Conservation (phyloP, 176 grass and related monocot species). For the Zea mays region Zm-B73-REFERENCE-NAM-5.0 NC_050105.1:52130001-52130500, state of each 20-base stretch:
- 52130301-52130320: slow-evolving; percentile 47
- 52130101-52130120: not conserved
- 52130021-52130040: slow-evolving; percentile 25
- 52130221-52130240: not conserved
- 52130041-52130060: slow-evolving; percentile 26
- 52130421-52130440: slow-evolving; percentile 38
- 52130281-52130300: slow-evolving; percentile 40
- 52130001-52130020: slow-evolving; percentile 22
- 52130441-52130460: slow-evolving; percentile 15
- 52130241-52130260: not conserved
- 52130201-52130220: not conserved
- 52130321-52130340: slow-evolving; percentile 27
- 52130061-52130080: slow-evolving; percentile 8
- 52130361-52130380: slow-evolving; percentile 35
- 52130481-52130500: slow-evolving; percentile 4
- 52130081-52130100: slow-evolving; percentile 3
- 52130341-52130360: slow-evolving; percentile 48
- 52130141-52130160: not conserved
- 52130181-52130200: slow-evolving; percentile 2
- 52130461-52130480: slow-evolving; percentile 36
- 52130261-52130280: not conserved
- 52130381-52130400: slow-evolving; percentile 37
- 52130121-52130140: not conserved
- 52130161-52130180: not conserved
- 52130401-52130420: slow-evolving; percentile 35